Evolutionary conservation across 73 alveolate genomes (phyloP), one percentile per base, ranked within the genome.

Genomic region (Breviolum minutum): DNA sequence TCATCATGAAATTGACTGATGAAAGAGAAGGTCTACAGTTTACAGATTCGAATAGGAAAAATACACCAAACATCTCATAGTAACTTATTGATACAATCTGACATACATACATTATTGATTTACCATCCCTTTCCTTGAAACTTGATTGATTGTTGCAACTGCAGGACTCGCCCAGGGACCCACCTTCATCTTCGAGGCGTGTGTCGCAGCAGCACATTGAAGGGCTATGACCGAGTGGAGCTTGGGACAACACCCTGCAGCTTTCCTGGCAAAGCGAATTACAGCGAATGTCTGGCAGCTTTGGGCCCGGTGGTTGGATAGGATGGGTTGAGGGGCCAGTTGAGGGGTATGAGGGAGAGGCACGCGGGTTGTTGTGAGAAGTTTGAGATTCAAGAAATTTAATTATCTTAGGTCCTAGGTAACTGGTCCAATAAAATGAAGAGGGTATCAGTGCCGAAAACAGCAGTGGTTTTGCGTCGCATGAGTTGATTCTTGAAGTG

Each of bases 231-330:
- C 83, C 66, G 68, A 3, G 68, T 87, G 40, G 95, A 87, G 95
- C 95, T 87, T 30, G 95, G 95, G 3, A 24, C 19, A 22, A 87
- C 95, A 27, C 95, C 95, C 22, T 22, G 66, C 95, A 24, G 63
- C 64, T 87, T 63, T 22, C 95, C 95, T 16, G 95, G 95, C 8
- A 87, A 66, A 83, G 83, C 82, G 29, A 87, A 87, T 83, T 87
- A 87, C 32, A 63, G 82, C n/a, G 68, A 61, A 20, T 87, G 64
- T 63, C 62, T 79, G 24, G 82, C 82, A 13, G 27, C 29, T 14
- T 13, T 32, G 7, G 83, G 83, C 83, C 48, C 9, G 16, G 83
- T 8, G 32, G 77, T 69, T 74, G 2, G 26, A 24, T 9, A 24
- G 14, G 48, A 24, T 73, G 83, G 83, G 60, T 1, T 73, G 2